These are phyloP conservation scores for Podospora bellae-mahoneyi DNA, from an alignment of 495 filamentous ascomycete species.

Conservation along the genomic window DNA sequence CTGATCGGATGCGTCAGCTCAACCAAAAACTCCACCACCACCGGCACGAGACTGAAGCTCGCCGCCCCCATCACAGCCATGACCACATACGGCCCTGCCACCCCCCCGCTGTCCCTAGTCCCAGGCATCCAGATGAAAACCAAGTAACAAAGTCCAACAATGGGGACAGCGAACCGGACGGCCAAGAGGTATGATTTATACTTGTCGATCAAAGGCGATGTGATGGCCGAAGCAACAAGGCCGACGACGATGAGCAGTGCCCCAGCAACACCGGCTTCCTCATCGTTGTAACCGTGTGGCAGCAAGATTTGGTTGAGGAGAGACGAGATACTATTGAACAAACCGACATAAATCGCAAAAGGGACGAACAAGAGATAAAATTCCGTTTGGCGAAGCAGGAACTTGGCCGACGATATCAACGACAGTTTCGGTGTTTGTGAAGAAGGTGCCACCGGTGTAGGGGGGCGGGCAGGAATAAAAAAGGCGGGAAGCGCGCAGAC, in stretches of 20 bases:
- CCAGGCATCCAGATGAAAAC: slow-evolving; percentile 75
- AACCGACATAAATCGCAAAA: slow-evolving; percentile 80
- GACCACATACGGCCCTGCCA: slow-evolving; percentile 71
- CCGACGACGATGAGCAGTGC: slow-evolving; percentile 89
- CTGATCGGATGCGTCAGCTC: slow-evolving; percentile 82
- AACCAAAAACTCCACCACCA: slow-evolving; percentile 81
- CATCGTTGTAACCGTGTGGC: slow-evolving; percentile 76
- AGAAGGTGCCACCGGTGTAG: slow-evolving; percentile 61
- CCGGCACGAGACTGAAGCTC: slow-evolving; percentile 75
- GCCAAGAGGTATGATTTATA: slow-evolving; percentile 73
- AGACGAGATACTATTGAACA: slow-evolving; percentile 89
- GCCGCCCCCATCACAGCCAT: slow-evolving; percentile 71
- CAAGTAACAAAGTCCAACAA: slow-evolving; percentile 71
- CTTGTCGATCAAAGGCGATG: slow-evolving; percentile 77
- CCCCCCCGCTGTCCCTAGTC: slow-evolving; percentile 47
- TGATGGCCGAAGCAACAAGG: slow-evolving; percentile 69
- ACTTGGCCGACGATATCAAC: slow-evolving; percentile 49
- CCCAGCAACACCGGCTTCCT: slow-evolving; percentile 83
- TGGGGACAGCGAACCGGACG: slow-evolving; percentile 71
- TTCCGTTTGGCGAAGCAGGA: slow-evolving; percentile 51
- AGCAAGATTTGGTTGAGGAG: slow-evolving; percentile 85
- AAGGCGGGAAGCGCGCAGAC: slow-evolving; percentile 72
- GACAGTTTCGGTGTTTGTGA: slow-evolving; percentile 45
- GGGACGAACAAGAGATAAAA: slow-evolving; percentile 76
- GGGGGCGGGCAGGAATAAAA: slow-evolving; percentile 77